phyloP scores from a whole-genome alignment of 2,329 filamentous ascomycete species.

The Amauroascus niger region DNA sequence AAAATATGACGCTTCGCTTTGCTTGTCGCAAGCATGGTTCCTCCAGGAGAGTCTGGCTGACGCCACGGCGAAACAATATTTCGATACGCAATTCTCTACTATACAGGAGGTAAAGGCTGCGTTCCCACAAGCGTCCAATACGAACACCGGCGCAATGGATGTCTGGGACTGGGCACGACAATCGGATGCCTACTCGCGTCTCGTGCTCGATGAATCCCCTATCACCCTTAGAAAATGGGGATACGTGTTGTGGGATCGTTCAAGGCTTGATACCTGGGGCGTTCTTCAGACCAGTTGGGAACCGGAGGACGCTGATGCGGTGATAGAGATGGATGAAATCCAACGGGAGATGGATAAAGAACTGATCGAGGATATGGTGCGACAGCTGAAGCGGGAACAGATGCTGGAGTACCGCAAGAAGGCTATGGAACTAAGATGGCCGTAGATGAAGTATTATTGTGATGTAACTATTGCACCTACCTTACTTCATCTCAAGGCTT shows the following conservation, averaged over 20 bases:
- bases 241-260: conserved; percentile 13
- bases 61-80: neutral
- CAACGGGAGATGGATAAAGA: neutral
- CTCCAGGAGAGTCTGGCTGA: neutral
- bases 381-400: neutral
- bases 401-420: neutral
- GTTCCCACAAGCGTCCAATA: neutral
- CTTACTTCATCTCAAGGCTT: too few species aligned
- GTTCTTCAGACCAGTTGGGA: conserved; percentile 1
- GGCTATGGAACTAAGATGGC: neutral
- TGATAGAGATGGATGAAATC: neutral
- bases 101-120: neutral
- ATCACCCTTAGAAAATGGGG: conserved; percentile 9
- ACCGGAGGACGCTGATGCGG: neutral
- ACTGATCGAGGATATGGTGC: neutral
- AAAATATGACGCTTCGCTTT: neutral
- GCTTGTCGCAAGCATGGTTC: neutral
- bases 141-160: neutral
- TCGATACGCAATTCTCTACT: neutral
- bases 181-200: neutral
- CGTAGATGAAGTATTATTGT: too few species aligned
- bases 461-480: too few species aligned
- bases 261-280: conserved; percentile 9
- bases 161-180: conserved; percentile 2
- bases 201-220: neutral